These are phyloP conservation scores for Yamadazyma tumulicola DNA, from an alignment of 805 yeast genomes.

Conservation along the genomic window DNA sequence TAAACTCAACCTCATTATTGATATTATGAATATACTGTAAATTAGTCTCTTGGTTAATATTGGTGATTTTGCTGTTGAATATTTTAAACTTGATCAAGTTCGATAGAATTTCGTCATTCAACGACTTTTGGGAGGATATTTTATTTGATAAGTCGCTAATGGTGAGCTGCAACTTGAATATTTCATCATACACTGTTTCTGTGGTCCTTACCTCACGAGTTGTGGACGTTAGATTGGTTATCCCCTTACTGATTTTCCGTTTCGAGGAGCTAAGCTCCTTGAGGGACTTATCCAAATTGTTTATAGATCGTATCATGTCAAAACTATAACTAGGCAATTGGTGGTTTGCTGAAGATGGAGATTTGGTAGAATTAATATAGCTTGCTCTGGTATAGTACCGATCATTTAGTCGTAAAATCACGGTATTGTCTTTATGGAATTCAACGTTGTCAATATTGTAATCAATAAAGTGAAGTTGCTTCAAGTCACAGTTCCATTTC, in stretches of 20 bases:
- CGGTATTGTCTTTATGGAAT: constrained; percentile 18
- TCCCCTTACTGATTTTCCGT: constrained; percentile 11
- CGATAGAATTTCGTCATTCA: constrained; percentile 22
- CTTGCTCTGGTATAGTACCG: constrained; percentile 15
- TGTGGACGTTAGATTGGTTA: neutral
- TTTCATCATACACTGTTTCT: constrained; percentile 6
- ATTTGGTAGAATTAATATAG: neutral
- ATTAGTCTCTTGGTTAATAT: constrained; percentile 13
- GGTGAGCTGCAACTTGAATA: constrained; percentile 2
- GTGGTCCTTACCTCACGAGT: constrained; percentile 3
- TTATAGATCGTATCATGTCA: constrained; percentile 27
- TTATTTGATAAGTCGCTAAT: constrained; percentile 12
- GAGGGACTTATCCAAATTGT: constrained; percentile 21
- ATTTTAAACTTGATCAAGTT: constrained; percentile 22
- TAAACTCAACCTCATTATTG: constrained; percentile 22
- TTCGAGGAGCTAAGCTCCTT: constrained; percentile 28
- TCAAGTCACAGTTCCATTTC: constrained; percentile 15
- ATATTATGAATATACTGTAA: constrained; percentile 8
- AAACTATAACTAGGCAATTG: constrained; percentile 21
- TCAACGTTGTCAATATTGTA: constrained; percentile 9
- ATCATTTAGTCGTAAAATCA: constrained; percentile 18
- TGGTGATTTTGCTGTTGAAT: constrained; percentile 16
- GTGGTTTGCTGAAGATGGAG: neutral
- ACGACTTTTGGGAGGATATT: constrained; percentile 17
- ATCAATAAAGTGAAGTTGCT: constrained; percentile 13